These are phyloP conservation scores for Termitomyces sp. DNA, from an alignment of 768 basidiomycete species.

Conservation along the genomic window DNA sequence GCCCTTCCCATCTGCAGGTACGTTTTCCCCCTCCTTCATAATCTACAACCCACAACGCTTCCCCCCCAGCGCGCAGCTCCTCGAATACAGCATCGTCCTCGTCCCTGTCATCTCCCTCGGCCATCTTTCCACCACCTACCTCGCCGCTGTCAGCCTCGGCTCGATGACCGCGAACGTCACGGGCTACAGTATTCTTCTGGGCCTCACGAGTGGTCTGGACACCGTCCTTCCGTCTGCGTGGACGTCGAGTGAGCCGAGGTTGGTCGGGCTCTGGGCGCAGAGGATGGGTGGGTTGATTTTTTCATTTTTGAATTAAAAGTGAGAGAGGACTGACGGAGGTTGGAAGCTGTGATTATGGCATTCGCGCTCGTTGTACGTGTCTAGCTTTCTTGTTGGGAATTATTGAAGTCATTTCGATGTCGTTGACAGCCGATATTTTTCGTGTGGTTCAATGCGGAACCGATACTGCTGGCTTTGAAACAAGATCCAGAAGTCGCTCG, in stretches of 20 bases:
- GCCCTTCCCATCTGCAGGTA: constrained; percentile 4
- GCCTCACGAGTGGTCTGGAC: no score
- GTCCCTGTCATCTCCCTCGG: constrained; percentile 85
- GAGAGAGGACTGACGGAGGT: no score
- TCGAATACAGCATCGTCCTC: constrained; percentile 83
- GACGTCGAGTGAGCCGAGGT: no score
- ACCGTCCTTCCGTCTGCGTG: no score
- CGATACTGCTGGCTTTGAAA: constrained; percentile 65
- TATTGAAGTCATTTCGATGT: no score
- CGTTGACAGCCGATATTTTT: background rate
- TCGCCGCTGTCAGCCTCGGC: no score
- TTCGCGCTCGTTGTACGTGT: no score
- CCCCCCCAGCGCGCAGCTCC: constrained; percentile 73
- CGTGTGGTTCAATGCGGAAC: constrained; percentile 62
- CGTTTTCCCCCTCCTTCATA: background rate
- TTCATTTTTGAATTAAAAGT: no score
- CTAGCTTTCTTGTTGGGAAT: no score
- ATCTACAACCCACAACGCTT: constrained; percentile 34
- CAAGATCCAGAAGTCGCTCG: constrained; percentile 83
- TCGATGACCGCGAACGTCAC: constrained; percentile 25
- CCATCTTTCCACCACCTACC: constrained; percentile 58
- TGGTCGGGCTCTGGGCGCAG: no score
- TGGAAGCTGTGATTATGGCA: constrained; percentile 39
- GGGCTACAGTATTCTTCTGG: constrained; percentile 66
- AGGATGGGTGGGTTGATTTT: no score